phyloP scores from a whole-genome alignment of 1,139 yeast genomes.

The Saccharomyces hybrid region DNA sequence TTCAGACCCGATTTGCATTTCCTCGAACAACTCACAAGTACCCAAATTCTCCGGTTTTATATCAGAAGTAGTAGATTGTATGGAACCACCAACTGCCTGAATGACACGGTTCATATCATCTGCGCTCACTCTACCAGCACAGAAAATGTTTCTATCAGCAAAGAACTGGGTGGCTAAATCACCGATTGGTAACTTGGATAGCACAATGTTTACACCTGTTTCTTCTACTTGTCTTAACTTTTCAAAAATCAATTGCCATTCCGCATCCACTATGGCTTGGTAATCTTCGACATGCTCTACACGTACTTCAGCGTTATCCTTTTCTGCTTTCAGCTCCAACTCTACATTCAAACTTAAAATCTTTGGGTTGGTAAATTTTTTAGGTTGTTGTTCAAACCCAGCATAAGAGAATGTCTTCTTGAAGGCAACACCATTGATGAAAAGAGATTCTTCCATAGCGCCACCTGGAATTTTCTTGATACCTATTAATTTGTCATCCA shows the following conservation, averaged over 20 bases:
- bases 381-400: constrained; percentile 98
- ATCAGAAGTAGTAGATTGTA: constrained; percentile 86
- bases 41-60: constrained; percentile 69
- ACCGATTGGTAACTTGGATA: constrained; percentile 94
- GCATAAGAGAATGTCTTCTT: constrained; percentile 96
- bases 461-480: constrained; percentile 96
- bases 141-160: constrained; percentile 92
- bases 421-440: constrained; percentile 92
- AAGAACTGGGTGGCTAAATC: constrained; percentile 96
- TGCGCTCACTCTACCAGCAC: constrained; percentile 89
- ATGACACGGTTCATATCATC: constrained; percentile 92
- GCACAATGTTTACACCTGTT: constrained; percentile 87
- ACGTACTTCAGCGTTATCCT: constrained; percentile 98
- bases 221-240: constrained; percentile 76
- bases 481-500: constrained; percentile 88
- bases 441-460: constrained; percentile 85
- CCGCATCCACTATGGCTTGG: constrained; percentile 96
- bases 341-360: constrained; percentile 84
- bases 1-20: constrained; percentile 91
- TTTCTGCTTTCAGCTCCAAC: constrained; percentile 93
- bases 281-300: constrained; percentile 90
- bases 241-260: constrained; percentile 87
- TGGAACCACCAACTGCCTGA: constrained; percentile 87
- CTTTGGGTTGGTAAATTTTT: constrained; percentile 69
- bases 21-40: constrained; percentile 80